A percentile compares a stretch with the other conserved stretches of the same genome.
phyloP scores from a whole-genome alignment of 2,329 filamentous ascomycete genomes.

The Chaetomium sp. region DNA sequence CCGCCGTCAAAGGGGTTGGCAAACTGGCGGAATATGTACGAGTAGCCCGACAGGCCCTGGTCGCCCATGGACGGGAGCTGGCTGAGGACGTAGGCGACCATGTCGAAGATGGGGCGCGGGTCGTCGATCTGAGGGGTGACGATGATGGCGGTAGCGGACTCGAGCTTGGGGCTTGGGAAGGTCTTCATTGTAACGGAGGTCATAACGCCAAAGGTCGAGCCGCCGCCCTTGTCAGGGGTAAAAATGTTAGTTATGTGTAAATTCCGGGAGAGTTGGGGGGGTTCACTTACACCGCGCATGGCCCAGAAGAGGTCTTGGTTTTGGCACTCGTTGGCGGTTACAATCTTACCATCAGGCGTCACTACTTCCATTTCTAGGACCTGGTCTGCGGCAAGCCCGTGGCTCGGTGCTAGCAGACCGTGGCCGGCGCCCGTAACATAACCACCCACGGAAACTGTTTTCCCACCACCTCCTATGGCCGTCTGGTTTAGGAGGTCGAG shows the following conservation, averaged over 20 bases:
- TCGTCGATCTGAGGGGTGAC: conserved; percentile 42
- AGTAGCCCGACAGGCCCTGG: conserved; percentile 54
- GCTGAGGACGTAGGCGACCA: conserved; percentile 50
- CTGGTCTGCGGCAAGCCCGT: conserved; percentile 53
- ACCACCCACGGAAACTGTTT: conserved; percentile 61
- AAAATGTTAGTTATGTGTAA: neutral
- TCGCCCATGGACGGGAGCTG: conserved; percentile 51
- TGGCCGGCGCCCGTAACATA: conserved; percentile 63
- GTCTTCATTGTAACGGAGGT: conserved; percentile 53
- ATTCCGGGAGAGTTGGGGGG: neutral
- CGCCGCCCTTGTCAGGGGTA: conserved; percentile 48
- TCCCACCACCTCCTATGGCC: conserved; percentile 52
- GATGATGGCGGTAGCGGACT: conserved; percentile 45
- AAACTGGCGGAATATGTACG: conserved; percentile 44
- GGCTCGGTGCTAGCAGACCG: conserved; percentile 46
- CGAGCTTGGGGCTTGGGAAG: conserved; percentile 47
- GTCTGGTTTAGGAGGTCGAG: conserved; percentile 44
- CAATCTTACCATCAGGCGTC: conserved; percentile 45
- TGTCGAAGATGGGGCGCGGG: conserved; percentile 44
- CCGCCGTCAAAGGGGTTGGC: conserved; percentile 44
- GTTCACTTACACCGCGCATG: conserved; percentile 51
- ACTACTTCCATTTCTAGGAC: conserved; percentile 52
- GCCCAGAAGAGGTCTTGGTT: conserved; percentile 60
- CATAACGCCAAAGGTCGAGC: conserved; percentile 56
- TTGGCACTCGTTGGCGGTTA: conserved; percentile 47